Evolutionary conservation across 495 filamentous ascomycete genomes (phyloP).

Genomic region (Talaromyces thailandensis): DNA sequence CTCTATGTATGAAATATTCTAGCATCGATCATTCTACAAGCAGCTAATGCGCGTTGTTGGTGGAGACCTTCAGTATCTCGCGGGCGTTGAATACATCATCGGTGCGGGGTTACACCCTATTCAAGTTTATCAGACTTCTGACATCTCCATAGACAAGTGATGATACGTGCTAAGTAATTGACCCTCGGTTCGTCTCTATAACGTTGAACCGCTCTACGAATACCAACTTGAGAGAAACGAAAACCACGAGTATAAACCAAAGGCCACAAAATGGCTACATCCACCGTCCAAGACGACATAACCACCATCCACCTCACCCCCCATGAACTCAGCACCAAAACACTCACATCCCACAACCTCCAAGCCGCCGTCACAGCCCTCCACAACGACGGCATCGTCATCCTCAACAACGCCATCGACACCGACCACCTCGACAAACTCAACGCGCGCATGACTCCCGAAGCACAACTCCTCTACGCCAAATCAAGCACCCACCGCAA

Average conservation of each 20-base stretch:
- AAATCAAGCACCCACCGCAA: slow-evolving; percentile 34
- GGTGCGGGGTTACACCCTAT: not conserved
- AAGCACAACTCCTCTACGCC: slow-evolving; percentile 33
- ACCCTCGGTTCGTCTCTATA: not conserved
- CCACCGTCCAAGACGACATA: slow-evolving; percentile 6
- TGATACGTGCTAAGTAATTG: not conserved
- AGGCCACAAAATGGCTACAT: not conserved
- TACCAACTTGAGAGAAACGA: not conserved
- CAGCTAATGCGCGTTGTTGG: not conserved
- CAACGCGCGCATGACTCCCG: slow-evolving; percentile 42
- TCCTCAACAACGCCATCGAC: slow-evolving; percentile 41
- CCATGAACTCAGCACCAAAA: slow-evolving; percentile 12
- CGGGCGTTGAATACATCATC: not conserved
- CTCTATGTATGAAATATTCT: not conserved
- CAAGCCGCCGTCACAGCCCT: slow-evolving; percentile 43
- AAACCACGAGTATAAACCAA: not conserved
- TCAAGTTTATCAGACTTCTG: not conserved
- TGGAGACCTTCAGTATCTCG: not conserved
- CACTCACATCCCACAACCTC: slow-evolving; percentile 31
- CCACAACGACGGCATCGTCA: slow-evolving; percentile 48
- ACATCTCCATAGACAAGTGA: not conserved
- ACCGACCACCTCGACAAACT: slow-evolving; percentile 35
- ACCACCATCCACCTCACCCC: slow-evolving; percentile 12
- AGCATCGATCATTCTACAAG: not conserved
- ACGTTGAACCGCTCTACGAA: not conserved